Evolutionary conservation across 257 asterid genomes (phyloP).

Genomic region (Pogostemon cablin): DNA sequence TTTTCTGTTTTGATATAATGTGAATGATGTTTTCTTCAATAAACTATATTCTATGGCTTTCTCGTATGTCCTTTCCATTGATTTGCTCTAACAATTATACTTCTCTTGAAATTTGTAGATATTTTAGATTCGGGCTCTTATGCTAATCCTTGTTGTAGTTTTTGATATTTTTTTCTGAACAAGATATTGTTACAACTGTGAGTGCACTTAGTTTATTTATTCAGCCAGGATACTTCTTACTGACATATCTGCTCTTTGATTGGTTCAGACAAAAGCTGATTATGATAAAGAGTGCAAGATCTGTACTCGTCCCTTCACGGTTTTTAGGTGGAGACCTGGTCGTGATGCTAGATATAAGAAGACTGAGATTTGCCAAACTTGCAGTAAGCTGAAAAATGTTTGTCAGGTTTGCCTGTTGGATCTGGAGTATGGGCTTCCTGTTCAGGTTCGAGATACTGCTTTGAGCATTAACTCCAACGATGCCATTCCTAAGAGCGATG

Average conservation of each 20-base stretch:
- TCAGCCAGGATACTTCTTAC: slow-evolving; percentile 18
- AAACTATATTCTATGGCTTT: background rate
- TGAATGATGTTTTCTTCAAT: slow-evolving; percentile 6
- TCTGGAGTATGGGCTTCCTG: slow-evolving; percentile 97
- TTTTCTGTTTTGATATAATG: background rate
- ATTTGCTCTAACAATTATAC: background rate
- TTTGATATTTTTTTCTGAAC: background rate
- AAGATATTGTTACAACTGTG: background rate
- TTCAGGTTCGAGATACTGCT: slow-evolving; percentile 97
- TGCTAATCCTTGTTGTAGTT: background rate
- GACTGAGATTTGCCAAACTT: slow-evolving; percentile 94
- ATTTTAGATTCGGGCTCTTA: slow-evolving; percentile 11
- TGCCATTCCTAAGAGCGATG: slow-evolving; percentile 97
- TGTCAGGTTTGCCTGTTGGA: slow-evolving; percentile 99
- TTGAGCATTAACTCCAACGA: slow-evolving; percentile 83
- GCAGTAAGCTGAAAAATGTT: slow-evolving; percentile 95
- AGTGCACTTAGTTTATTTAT: background rate
- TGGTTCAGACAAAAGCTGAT: slow-evolving; percentile 84
- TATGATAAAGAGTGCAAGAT: slow-evolving; percentile 98
- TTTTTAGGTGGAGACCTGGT: slow-evolving; percentile 99
- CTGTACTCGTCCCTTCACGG: slow-evolving; percentile 93
- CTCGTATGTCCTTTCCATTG: background rate
- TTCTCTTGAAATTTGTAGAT: background rate
- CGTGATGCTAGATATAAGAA: slow-evolving; percentile 99
- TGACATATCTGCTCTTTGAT: background rate